Evolutionary conservation across 2,329 filamentous ascomycete species (phyloP), one percentile per base, ranked within the genome.

Genomic region (Colletotrichum lini): DNA sequence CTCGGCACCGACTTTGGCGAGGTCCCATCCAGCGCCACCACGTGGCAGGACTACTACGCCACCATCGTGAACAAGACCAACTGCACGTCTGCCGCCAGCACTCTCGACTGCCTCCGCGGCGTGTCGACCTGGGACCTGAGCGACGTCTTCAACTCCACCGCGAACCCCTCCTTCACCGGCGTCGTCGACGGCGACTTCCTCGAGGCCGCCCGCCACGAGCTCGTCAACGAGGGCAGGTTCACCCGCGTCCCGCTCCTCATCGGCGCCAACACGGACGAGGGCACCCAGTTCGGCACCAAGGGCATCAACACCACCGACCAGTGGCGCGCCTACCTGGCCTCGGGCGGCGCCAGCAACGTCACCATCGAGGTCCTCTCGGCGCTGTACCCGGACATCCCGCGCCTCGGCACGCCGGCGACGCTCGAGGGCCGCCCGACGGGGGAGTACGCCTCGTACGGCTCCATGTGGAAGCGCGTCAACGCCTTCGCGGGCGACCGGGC

Each of bases 201-300:
- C n/a, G 82, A 81, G 21, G 76, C 73, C 13, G 76, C 82, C 58
- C 83, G 81, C 45, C 87, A 86, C 12, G 78, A 84, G 9, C 88
- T 91, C 74, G 81, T 93, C 7, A 80, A 82, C 1, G 78, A 84
- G 6, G 90, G 90, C 57, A 84, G 85, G 21, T 92, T 93, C 73
- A 87, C 92, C 67, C 85, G 89, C 63, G 89, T 93, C 0, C 90
- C 91, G 1, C 86, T 93, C 50, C 83, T 94, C 8, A 82, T 86
- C 44, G 91, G 92, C 8, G 86, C 86, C 45, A 93, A 92, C 78
- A 87, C 86, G 1, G 91, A 93, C 74, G 92, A 94, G 77, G 92
- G 82, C 49, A 87, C 86, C 0, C 81, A 82, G 1, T 92, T 91
- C 75, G 86, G 83, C 0, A 84, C 85, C 13, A 77, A 72, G 7